These are phyloP conservation scores for Xylaria digitata DNA, from an alignment of 2,329 filamentous ascomycete species.

Conservation along the genomic window DNA sequence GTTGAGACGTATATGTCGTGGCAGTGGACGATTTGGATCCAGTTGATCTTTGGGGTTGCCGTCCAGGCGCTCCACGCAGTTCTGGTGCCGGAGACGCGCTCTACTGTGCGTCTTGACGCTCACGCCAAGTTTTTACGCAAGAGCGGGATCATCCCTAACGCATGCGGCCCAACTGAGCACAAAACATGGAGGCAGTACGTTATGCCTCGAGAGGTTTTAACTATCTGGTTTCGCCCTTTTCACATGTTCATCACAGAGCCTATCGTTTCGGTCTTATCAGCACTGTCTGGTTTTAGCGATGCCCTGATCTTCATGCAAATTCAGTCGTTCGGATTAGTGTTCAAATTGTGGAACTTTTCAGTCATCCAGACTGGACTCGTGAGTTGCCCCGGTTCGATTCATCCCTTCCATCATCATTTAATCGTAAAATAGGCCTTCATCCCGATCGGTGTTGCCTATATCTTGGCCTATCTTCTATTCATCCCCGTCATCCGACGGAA, in stretches of 20 bases:
- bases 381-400: conserved; percentile 19
- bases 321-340: conserved; percentile 70
- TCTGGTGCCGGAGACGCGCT: conserved; percentile 68
- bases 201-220: conserved; percentile 55
- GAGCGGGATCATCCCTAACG: conserved; percentile 55
- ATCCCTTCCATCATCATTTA: conserved; percentile 21
- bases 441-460: conserved; percentile 62
- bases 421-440: conserved; percentile 55
- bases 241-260: conserved; percentile 71
- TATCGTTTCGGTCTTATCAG: conserved; percentile 69
- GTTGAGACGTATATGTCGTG: conserved; percentile 60
- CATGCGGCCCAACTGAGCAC: conserved; percentile 62
- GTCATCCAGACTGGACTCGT: conserved; percentile 49
- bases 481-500: conserved; percentile 59
- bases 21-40: conserved; percentile 73
- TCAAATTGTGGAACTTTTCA: conserved; percentile 68
- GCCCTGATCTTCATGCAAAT: conserved; percentile 75
- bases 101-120: conserved; percentile 66
- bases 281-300: conserved; percentile 71
- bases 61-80: conserved; percentile 66
- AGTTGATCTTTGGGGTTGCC: conserved; percentile 65
- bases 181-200: conserved; percentile 52
- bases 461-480: conserved; percentile 68
- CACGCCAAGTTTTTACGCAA: conserved; percentile 67
- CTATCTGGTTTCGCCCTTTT: conserved; percentile 71